Evolutionary conservation across 257 asterid genomes (phyloP).

Genomic region (Salvia miltiorrhiza): DNA sequence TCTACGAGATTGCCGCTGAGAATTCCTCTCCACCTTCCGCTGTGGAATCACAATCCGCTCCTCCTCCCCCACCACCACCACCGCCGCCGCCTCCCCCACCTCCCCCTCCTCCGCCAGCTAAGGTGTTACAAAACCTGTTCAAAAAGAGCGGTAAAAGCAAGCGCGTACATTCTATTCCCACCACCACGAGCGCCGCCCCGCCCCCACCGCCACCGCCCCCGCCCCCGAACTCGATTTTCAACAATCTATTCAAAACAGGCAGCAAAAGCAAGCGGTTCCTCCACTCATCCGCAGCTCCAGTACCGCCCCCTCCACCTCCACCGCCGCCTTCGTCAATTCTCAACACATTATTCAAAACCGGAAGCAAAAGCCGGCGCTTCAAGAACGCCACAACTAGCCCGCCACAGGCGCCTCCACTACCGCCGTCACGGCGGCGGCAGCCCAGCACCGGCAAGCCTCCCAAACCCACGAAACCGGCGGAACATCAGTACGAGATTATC

Average conservation of each 20-base stretch:
- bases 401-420: constrained; percentile 36
- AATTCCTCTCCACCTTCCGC: constrained; percentile 38
- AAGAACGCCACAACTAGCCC: constrained; percentile 27
- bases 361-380: constrained; percentile 55
- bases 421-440: constrained; percentile 18
- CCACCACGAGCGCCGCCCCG: constrained; percentile 33
- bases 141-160: constrained; percentile 59
- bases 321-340: constrained; percentile 68
- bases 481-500: constrained; percentile 34
- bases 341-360: constrained; percentile 54
- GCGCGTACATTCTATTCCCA: constrained; percentile 59
- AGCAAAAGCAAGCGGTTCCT: constrained; percentile 51
- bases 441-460: constrained; percentile 51
- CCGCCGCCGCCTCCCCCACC: constrained; percentile 42
- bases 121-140: constrained; percentile 57
- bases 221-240: constrained; percentile 70
- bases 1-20: constrained; percentile 39
- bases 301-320: constrained; percentile 56
- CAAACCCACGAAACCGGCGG: constrained; percentile 44
- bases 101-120: constrained; percentile 32
- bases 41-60: constrained; percentile 35
- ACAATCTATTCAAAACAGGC: constrained; percentile 54
- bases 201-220: constrained; percentile 71
- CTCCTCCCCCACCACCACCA: constrained; percentile 21
- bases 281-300: constrained; percentile 29